Base-by-base conservation (phyloP, 2,329 filamentous ascomycete species). In the Parascedosporium putredinis region DNA sequence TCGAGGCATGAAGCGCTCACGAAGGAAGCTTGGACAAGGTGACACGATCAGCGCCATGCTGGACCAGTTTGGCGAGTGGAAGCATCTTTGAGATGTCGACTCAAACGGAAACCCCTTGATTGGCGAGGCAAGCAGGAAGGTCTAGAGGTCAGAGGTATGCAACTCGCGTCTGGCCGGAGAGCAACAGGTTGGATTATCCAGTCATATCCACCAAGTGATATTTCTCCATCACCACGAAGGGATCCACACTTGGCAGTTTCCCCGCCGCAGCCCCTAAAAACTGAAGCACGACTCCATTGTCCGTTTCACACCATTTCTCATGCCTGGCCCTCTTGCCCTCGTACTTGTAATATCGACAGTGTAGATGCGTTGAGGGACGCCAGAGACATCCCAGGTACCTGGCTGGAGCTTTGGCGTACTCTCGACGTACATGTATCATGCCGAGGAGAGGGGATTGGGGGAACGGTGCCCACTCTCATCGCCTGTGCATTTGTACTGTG, bases 181-280 rank as follows among this genome's bases (percentile, higher is more conserved):
- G 18, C 10, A 20, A 12, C 16, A 42, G 38, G 23, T 10, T 20
- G 20, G 18, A 42, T 42, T 42, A 42, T 42, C 38, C 38, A 42
- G 20, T 42, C 38, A 42, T 42, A 42, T 40, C 36, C 38, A 22
- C 23, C 38, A 42, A 42, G 38, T 42, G 38, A 42, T 16, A 24
- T 23, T 42, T 20, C 16, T 16, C 12, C 38, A 20, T 42, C 5
- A 20, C 38, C 38, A 22, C 18, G 20, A 10, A 42, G 18, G 38
- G 38, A 6, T 42, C 38, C 38, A 42, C 38, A 42, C 38, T 42
- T 20, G 38, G 38, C 38, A 20, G 38, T 42, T 42, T 42, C 38
- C 38, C 38, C 38, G 38, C 38, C 23, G 38, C 16, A 20, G 38
- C 38, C 38, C 38, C 38, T 42, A 42, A 42, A 42, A 42, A 42